Conservation (phyloP, 2,329 filamentous ascomycete genomes). For the Colletotrichum falcatum region DNA sequence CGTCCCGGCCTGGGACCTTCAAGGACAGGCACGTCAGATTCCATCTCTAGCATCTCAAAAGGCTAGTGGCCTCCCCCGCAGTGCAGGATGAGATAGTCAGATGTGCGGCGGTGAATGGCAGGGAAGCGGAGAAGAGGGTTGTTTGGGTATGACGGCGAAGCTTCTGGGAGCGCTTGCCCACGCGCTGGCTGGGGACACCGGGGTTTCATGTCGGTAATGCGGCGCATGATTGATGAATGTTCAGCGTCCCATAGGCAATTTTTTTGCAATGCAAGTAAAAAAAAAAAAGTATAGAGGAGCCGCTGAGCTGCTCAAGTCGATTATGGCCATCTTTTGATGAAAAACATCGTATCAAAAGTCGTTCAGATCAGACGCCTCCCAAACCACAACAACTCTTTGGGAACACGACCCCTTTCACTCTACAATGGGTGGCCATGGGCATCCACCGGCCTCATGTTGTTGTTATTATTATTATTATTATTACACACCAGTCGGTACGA, state of each 20-base stretch:
- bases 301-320: not conserved
- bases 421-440: not conserved
- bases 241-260: conserved; percentile 21
- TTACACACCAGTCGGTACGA: not conserved
- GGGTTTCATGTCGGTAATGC: not conserved
- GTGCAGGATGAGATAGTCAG: conserved; percentile 25
- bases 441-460: not conserved
- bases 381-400: not conserved
- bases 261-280: conserved; percentile 25
- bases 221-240: conserved; percentile 20
- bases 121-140: not conserved
- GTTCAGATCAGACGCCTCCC: not conserved
- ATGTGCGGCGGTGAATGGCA: not conserved
- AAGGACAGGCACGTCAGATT: conserved; percentile 51
- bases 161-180: not conserved
- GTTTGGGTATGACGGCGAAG: conserved; percentile 1
- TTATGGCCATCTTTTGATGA: not conserved
- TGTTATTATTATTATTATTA: not conserved
- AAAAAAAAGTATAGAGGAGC: not conserved
- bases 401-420: not conserved
- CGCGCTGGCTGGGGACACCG: not conserved
- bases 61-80: conserved; percentile 39
- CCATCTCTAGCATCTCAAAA: conserved; percentile 44
- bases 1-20: conserved; percentile 52
- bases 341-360: not conserved